Evolutionary conservation across 495 filamentous ascomycete species (phyloP).

Genomic region (Penicillium goetzii): DNA sequence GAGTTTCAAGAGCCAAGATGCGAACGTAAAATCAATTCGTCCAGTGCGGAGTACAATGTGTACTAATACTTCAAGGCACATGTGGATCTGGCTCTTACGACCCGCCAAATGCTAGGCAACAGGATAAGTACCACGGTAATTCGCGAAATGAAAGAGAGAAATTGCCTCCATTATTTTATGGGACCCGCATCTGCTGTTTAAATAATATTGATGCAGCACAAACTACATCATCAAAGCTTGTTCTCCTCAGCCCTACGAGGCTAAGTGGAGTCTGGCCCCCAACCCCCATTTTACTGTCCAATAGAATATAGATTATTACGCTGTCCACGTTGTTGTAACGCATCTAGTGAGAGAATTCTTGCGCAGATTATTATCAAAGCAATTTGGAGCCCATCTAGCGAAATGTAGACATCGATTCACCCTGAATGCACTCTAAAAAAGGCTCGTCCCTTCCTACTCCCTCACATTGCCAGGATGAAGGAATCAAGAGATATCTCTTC

Average conservation of each 20-base stretch:
- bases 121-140: not conserved
- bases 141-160: not conserved
- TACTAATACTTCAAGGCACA: not conserved
- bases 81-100: not conserved
- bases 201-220: not conserved
- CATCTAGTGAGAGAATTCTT: no score
- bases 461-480: no score
- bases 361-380: no score
- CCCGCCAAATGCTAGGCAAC: not conserved
- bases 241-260: constrained; percentile 1
- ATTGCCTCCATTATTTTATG: not conserved
- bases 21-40: no score
- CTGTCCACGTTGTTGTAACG: not conserved
- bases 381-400: no score
- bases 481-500: no score
- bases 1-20: no score
- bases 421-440: no score
- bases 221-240: not conserved
- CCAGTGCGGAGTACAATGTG: not conserved
- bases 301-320: not conserved
- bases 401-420: no score
- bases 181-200: not conserved
- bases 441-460: no score
- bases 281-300: not conserved
- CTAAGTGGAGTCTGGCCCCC: not conserved